Percentiles rank a stretch among this genome's conserved stretches.
These are phyloP conservation scores for Solanum sitiens DNA, from an alignment of 257 asterid genomes.

Conservation along the genomic window DNA sequence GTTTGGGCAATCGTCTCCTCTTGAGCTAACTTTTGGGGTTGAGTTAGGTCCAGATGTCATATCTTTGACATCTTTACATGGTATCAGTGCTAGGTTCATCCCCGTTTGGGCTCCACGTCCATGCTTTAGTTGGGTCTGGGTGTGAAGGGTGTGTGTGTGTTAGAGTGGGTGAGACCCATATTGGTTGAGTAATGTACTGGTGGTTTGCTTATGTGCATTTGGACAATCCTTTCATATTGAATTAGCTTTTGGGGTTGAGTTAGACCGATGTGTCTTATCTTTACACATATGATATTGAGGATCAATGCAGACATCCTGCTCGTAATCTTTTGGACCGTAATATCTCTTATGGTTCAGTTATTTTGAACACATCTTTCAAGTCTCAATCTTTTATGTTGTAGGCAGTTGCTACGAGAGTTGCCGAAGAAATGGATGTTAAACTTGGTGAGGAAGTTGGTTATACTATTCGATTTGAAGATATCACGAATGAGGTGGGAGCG, in stretches of 20 bases:
- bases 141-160: not conserved
- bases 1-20: not conserved
- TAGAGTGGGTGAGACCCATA: not conserved
- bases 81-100: too few species aligned
- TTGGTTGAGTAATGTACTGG: not conserved
- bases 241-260: not conserved
- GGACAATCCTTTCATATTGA: not conserved
- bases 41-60: not conserved
- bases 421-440: slow-evolving; percentile 90
- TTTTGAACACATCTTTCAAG: not conserved
- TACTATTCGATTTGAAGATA: slow-evolving; percentile 92
- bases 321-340: not conserved
- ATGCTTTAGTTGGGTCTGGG: not conserved
- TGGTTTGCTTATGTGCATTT: not conserved
- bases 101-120: not conserved
- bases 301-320: not conserved
- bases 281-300: not conserved
- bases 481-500: slow-evolving; percentile 52
- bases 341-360: not conserved
- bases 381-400: slow-evolving; percentile 17
- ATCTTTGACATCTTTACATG: not conserved
- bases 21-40: not conserved
- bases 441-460: slow-evolving; percentile 96
- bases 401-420: slow-evolving; percentile 84
- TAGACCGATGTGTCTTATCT: not conserved